Conservation (phyloP, 306 rosid genomes). For the Cucumis melo region DNA sequence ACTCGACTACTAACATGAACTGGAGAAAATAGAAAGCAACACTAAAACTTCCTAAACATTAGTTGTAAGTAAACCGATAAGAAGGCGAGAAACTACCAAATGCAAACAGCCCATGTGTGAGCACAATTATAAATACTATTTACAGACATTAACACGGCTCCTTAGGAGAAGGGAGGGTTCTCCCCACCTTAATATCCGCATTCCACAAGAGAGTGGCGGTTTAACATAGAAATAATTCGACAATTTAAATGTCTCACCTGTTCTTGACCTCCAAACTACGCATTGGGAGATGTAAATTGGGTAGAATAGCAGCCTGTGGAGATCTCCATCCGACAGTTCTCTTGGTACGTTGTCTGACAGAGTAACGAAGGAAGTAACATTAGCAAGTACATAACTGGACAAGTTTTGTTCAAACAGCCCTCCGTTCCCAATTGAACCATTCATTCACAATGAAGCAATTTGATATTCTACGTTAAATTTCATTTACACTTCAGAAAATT, state of each 20-base stretch:
- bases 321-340: constrained; percentile 43
- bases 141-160: background rate
- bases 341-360: constrained; percentile 19
- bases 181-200: background rate
- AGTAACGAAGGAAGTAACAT: background rate
- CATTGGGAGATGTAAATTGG: constrained; percentile 82
- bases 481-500: background rate
- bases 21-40: background rate
- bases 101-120: background rate
- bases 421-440: background rate
- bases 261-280: constrained; percentile 81
- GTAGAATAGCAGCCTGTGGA: constrained; percentile 48
- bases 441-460: background rate
- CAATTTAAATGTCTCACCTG: constrained; percentile 28
- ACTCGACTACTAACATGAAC: background rate
- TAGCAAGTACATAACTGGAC: background rate
- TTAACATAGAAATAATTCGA: background rate
- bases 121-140: background rate
- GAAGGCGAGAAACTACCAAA: background rate
- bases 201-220: background rate
- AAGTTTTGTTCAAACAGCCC: background rate
- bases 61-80: background rate
- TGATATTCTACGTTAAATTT: background rate
- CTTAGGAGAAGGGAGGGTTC: background rate
- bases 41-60: background rate